A percentile compares a stretch with the other conserved stretches of the same genome.
Evolutionary conservation across 768 basidiomycete genomes (phyloP).

Genomic region (Rhodotorula toruloides): DNA sequence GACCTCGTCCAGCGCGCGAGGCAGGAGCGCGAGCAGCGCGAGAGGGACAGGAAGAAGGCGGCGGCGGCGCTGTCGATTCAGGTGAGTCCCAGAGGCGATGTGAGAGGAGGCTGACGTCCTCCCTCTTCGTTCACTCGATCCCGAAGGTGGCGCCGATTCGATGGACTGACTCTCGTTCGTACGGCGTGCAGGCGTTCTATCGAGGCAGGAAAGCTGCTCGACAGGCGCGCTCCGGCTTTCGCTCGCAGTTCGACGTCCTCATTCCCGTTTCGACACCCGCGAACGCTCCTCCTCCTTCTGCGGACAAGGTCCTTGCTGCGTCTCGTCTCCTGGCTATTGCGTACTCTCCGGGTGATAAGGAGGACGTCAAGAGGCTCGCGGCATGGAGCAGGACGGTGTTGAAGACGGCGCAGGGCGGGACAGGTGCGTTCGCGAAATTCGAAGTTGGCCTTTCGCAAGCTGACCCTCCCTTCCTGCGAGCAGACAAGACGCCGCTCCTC

Average conservation of each 20-base stretch:
- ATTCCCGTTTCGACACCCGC: background rate
- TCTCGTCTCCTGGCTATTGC: slow-evolving; percentile 14
- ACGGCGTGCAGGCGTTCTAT: background rate
- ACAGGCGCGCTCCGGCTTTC: background rate
- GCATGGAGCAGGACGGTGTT: slow-evolving; percentile 26
- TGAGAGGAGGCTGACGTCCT: background rate
- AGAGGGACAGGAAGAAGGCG: background rate
- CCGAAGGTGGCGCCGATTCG: background rate
- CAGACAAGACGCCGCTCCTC: slow-evolving; percentile 23
- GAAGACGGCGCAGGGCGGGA: background rate
- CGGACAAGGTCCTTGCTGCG: background rate
- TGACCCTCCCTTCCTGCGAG: too few species aligned
- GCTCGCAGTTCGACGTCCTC: slow-evolving; percentile 13
- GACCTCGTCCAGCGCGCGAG: slow-evolving; percentile 19
- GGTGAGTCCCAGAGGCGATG: slow-evolving; percentile 9
- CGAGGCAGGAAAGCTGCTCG: background rate
- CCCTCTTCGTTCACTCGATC: background rate
- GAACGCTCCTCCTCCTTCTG: background rate
- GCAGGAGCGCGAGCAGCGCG: slow-evolving; percentile 17
- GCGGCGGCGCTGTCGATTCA: slow-evolving; percentile 19
- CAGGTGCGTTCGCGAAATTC: background rate
- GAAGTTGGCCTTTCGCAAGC: background rate
- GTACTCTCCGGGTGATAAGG: background rate
- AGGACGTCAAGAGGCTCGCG: slow-evolving; percentile 16
- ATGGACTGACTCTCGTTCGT: background rate